A percentile compares a stretch with the other conserved stretches of the same genome.
These are phyloP conservation scores for Tilletia indica DNA, from an alignment of 1,284 basidiomycete species.

Conservation along the genomic window DNA sequence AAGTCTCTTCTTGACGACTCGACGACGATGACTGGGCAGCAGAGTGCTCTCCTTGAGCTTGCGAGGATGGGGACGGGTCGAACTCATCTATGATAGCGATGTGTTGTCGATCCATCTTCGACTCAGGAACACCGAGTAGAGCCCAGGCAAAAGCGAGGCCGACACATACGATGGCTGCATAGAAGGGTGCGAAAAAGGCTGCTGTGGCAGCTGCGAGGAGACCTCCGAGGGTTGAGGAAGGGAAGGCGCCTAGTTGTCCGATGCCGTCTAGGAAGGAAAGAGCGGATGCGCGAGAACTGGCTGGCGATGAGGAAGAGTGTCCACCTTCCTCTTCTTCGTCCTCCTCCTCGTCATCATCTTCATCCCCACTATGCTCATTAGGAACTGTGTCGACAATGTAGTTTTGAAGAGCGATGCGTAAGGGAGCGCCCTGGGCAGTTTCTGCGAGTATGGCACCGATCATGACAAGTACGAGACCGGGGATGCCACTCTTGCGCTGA, in stretches of 20 bases:
- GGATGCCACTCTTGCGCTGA: constrained; percentile 15
- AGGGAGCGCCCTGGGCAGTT: constrained; percentile 42
- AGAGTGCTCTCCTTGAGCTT: too few relatives aligned
- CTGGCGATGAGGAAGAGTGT: background rate
- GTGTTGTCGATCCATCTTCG: constrained; percentile 22
- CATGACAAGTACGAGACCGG: constrained; percentile 36
- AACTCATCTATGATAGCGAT: constrained; percentile 7
- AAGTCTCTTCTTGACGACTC: too few relatives aligned
- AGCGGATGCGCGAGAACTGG: constrained; percentile 34
- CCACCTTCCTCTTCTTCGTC: background rate
- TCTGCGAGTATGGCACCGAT: constrained; percentile 40
- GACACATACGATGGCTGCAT: constrained; percentile 30
- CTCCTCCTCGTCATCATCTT: constrained; percentile 20
- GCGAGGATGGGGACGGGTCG: background rate
- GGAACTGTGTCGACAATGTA: constrained; percentile 50
- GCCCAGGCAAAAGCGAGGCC: constrained; percentile 34
- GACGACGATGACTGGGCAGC: too few relatives aligned
- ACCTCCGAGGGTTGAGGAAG: constrained; percentile 41
- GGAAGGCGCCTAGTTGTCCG: constrained; percentile 48
- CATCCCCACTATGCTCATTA: constrained; percentile 18
- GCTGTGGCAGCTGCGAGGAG: constrained; percentile 40
- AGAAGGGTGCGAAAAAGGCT: constrained; percentile 48
- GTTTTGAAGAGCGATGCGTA: constrained; percentile 46
- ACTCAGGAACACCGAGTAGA: constrained; percentile 44
- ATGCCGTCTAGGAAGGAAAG: constrained; percentile 50